Base-by-base conservation (phyloP, 2,329 filamentous ascomycete species). In the Cladophialophora psammophila region DNA sequence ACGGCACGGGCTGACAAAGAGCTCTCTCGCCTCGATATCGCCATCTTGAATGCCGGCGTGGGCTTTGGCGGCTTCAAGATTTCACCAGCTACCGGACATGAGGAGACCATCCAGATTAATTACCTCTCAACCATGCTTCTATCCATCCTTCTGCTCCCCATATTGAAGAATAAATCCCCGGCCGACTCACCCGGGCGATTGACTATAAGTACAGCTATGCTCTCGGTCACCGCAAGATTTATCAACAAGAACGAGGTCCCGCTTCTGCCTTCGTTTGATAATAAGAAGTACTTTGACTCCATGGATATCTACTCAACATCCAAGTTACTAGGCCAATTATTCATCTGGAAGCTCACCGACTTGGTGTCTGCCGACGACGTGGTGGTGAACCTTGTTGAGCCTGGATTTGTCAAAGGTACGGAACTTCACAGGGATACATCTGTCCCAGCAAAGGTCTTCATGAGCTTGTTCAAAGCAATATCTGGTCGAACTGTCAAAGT, bases 331-430 rank as follows among this genome's bases (percentile, higher is more conserved):
- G 70, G 72, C 2, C 76, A 78, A 31, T 69, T 80, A 26, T 81
- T 80, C 71, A 69, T 76, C 1, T 70, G 71, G 68, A 79, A 80
- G 60, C 68, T 83, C 0, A 73, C 71, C 5, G 77, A 81, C n/a
- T 75, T 76, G 18, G 76, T 83, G 0, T 75, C 74, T 0, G 68
- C 79, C 0, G 76, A 82, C 1, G 78, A 82, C 40, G 78, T 83
- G 0, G 68, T 79, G 13, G 74, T 86, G 42, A 86, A 85, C 59
- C 66, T 83, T 1, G 81, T 80, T 0, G 82, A 84, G 26, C 84
- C 84, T 0, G 84, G 81, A 0, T 75, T 78, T 52, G 75, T 79
- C 8, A 78, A 76, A 40, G 82, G 80, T 2, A 85, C 85, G 0
- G 71, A 74, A 0, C 74, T 87, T 2, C 68, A 72, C 15, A 77